These are phyloP conservation scores for Glycyrrhiza uralensis DNA, from an alignment of 306 rosid genomes.

Conservation along the genomic window DNA sequence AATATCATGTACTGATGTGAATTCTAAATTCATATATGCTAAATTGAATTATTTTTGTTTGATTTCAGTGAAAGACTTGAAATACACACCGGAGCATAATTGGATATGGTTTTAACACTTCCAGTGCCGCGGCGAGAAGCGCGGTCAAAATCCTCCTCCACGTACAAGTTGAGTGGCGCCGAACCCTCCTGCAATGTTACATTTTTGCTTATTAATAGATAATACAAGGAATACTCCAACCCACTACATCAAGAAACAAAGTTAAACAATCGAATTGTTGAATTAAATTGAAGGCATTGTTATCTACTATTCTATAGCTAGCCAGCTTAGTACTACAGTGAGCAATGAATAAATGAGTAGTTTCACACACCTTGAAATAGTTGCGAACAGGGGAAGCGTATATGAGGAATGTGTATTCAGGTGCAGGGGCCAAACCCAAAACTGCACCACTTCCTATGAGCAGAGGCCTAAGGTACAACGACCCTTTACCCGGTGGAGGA, in stretches of 20 bases:
- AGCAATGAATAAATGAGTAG: background rate
- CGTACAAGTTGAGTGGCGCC: slow-evolving; percentile 71
- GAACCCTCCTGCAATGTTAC: slow-evolving; percentile 68
- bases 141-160: slow-evolving; percentile 79
- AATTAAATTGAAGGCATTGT: background rate
- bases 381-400: slow-evolving; percentile 91
- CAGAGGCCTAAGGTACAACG: slow-evolving; percentile 78
- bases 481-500: slow-evolving; percentile 85
- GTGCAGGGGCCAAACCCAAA: slow-evolving; percentile 76
- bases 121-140: slow-evolving; percentile 83
- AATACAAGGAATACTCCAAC: too few species aligned
- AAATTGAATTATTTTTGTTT: background rate
- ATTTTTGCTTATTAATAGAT: too few species aligned
- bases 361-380: slow-evolving; percentile 63
- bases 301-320: background rate
- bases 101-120: slow-evolving; percentile 73
- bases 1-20: background rate
- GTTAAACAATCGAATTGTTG: background rate
- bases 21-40: background rate
- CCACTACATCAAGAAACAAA: too few species aligned
- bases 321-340: background rate
- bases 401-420: slow-evolving; percentile 71
- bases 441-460: slow-evolving; percentile 81
- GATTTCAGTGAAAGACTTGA: background rate
- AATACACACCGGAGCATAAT: slow-evolving; percentile 72